These are phyloP conservation scores for Odontarrhena argentea DNA, from an alignment of 345 rosid species.

Conservation along the genomic window DNA sequence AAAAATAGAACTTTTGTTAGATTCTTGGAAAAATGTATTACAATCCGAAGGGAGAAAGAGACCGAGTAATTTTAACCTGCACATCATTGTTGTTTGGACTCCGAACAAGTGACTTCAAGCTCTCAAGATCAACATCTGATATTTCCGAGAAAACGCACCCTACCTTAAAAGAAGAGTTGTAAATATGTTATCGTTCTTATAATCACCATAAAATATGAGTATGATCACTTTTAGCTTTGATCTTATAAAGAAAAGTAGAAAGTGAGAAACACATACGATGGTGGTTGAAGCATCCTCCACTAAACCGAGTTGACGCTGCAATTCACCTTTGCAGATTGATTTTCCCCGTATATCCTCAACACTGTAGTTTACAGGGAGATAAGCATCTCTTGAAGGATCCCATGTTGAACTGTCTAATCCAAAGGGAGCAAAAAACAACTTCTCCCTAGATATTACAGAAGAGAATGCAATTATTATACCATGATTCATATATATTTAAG, in stretches of 20 bases:
- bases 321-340: slow-evolving; percentile 55
- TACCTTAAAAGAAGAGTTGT: slow-evolving; percentile 48
- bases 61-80: slow-evolving; percentile 50
- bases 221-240: slow-evolving; percentile 6
- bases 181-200: not conserved
- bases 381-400: slow-evolving; percentile 68
- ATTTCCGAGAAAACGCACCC: slow-evolving; percentile 60
- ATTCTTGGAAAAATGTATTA: slow-evolving; percentile 1
- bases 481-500: slow-evolving; percentile 19
- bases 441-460: slow-evolving; percentile 55
- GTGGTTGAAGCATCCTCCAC: slow-evolving; percentile 45
- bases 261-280: slow-evolving; percentile 49
- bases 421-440: slow-evolving; percentile 60
- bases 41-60: not conserved
- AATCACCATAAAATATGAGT: not conserved
- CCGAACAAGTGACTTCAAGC: slow-evolving; percentile 48
- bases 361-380: slow-evolving; percentile 61
- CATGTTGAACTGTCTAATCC: slow-evolving; percentile 60
- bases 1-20: not conserved
- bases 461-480: not conserved
- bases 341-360: slow-evolving; percentile 63
- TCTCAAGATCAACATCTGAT: slow-evolving; percentile 53
- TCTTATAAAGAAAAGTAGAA: not conserved
- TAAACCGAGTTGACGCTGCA: slow-evolving; percentile 57
- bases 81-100: slow-evolving; percentile 38